A percentile compares a stretch with the other conserved stretches of the same genome.
Evolutionary conservation across 78 protist genomes (phyloP).

Genomic region (Dictyostelium citrinum): DNA sequence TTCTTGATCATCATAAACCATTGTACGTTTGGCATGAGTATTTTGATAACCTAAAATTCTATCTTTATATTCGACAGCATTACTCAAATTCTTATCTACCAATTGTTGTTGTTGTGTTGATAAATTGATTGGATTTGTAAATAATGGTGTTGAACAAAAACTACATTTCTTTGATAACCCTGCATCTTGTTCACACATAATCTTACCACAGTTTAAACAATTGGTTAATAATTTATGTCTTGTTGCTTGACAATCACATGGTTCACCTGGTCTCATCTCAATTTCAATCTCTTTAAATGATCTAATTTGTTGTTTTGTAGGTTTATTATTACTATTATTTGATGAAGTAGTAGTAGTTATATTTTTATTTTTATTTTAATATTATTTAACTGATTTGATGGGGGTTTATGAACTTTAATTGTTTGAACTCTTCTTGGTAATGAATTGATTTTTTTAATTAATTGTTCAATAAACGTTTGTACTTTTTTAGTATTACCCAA

Average conservation of each 20-base stretch:
- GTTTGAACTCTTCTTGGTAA: slow-evolving; percentile 35
- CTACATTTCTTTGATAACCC: slow-evolving; percentile 68
- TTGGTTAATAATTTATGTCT: slow-evolving; percentile 64
- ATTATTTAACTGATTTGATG: background rate
- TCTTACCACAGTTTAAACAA: slow-evolving; percentile 84
- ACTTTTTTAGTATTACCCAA: slow-evolving; percentile 7
- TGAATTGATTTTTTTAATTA: slow-evolving; percentile 31
- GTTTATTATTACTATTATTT: background rate
- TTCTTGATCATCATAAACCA: slow-evolving; percentile 86
- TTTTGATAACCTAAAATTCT: slow-evolving; percentile 78
- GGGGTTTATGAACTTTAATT: background rate
- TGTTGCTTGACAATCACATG: slow-evolving; percentile 83
- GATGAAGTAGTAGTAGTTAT: background rate
- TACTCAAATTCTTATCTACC: background rate
- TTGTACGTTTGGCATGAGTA: slow-evolving; percentile 78
- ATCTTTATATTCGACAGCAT: slow-evolving; percentile 64
- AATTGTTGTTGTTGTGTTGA: slow-evolving; percentile 14
- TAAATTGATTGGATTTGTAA: slow-evolving; percentile 1
- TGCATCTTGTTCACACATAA: slow-evolving; percentile 87
- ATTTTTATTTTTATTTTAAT: background rate
- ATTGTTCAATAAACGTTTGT: slow-evolving; percentile 6
- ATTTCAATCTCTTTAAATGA: slow-evolving; percentile 48
- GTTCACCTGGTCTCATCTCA: slow-evolving; percentile 40
- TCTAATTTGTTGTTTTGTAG: background rate
- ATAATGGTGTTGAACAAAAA: slow-evolving; percentile 75